Base-by-base conservation (phyloP, 139 green algal genomes). In the Auxenochlorella pyrenoidosa region DNA sequence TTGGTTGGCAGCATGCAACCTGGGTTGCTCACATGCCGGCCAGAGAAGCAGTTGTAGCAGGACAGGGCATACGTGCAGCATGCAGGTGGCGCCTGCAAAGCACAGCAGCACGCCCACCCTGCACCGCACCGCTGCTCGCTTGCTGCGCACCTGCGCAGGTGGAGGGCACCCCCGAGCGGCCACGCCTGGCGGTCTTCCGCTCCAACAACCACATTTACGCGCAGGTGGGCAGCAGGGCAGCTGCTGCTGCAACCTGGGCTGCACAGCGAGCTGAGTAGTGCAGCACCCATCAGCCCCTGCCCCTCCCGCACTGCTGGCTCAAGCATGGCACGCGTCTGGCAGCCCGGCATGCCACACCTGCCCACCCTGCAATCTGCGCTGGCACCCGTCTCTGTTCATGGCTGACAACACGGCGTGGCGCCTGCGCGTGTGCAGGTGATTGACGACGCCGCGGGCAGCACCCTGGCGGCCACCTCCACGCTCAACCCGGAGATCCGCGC, bases 191-290 rank as follows among this genome's bases (percentile, higher is more conserved):
- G 15, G 97, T 99, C 13, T 99, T 95, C 95, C 91, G 96, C 58
- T 99, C 97, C 40, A 99, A 99, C 93, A 92, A 98, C 86, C 96
- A 99, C 93, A 98, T 99, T 59, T 99, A 99, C 87, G 96, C 94
- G 36, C 98, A 99, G 94, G 96, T 97, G 76, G 91, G 59, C 21
- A 24, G 34, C 44, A 71, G 44, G 26, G 43, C 43, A 40, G 10
- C 5, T 80, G 38, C 40, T 47, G 32, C 3, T 24, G n/a, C 34
- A 51, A n/a, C 10, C 10, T 54, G 71, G 30, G 18, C 1, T 30
- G 18, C 71, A 10, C 26, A 72, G 24, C 24, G 65, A 15, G 15
- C 26, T 36, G 15, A 24, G 65, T 24, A 18, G 24, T 36, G 65
- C 65, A 1, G 1, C 34, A 32, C 66, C 66, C 66, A 24, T 18